Evolutionary conservation across 1,139 yeast species (phyloP), one percentile per base, ranked within the genome.

Genomic region (Zhuliangozyma blackwelliae): DNA sequence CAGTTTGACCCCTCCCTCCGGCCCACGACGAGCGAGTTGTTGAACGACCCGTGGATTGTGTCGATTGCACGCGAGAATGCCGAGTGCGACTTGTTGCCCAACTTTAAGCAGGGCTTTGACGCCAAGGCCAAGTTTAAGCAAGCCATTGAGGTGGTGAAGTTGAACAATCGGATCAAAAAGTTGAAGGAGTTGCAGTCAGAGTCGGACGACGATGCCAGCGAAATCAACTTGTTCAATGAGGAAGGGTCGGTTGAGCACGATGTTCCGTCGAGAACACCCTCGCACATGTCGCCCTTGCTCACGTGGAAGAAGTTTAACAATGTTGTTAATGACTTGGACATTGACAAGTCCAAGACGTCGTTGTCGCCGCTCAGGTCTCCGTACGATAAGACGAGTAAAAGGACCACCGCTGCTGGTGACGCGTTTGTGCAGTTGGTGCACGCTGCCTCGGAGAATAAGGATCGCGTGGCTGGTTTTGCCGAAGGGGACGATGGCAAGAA

Each of bases 71-170:
- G 68, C 36, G 56, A 68, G 38, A 77, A 75, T 49, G 62, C 59
- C 39, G 69, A 72, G 31, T 63, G 71, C 31, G 94, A 87, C 58
- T 71, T 87, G 65, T 68, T 85, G 58, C 96, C 96, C 26, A 61
- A 63, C 51, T 62, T 70, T 51, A 66, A 63, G 63, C 77, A 79
- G 52, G 86, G 86, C 36, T 86, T 89, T 71, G 81, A 85, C 57
- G 96, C 96, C 29, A 86, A 85, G 55, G 75, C 77, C 56, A 89
- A 85, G 59, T 82, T 92, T 65, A 78, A 81, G 55, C 88, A 85
- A 52, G 97, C 95, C 27, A 83, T 88, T 47, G 94, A 84, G 55
- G 72, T 86, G 52, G 89, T 88, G 37, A 78, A 78, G 49, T 73
- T 88, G 58, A 77, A 82, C 51, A 86, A 87, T 59, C 72, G 85